Base-by-base conservation (phyloP, 805 yeast species). In the Lipomyces japonicus region DNA sequence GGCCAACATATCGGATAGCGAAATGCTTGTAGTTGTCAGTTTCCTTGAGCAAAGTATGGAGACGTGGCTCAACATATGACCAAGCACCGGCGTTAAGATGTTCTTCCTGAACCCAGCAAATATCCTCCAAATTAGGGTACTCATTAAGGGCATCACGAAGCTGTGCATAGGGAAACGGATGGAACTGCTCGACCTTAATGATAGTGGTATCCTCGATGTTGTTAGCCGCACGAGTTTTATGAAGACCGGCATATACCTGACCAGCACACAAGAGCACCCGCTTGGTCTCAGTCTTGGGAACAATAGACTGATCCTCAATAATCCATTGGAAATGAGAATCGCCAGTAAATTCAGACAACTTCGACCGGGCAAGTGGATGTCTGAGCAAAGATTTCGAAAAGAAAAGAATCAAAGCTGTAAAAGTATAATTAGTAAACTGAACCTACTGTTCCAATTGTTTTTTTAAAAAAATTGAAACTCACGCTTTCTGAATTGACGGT, bases 101-200 rank as follows among this genome's bases (percentile, higher is more conserved):
- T 78, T 93, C 99, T 75, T 93, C 99, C 76, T 93, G 98, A 73
- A 95, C 85, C 91, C 90, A 93, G 42, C 90, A 95, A 61, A 93
- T 74, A 69, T 93, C 98, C 69, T 85, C 82, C 56, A 84, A 68
- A 69, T 81, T 81, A 65, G 95, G 88, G 76, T 84, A 93, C 42
- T 81, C 68, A 72, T 85, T 75, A 63, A 93, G 73, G 24, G 87
- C 74, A 61, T 91, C 97, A 67, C 87, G 84, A 63, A 93, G 73
- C 75, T 87, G 96, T 49, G 93, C 90, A 73, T 75, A 93, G 72
- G 98, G 98, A 97, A 93, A 93, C 71, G 99, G 99, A 68, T 93
- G 97, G 65, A 90, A 68, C 76, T 93, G 97, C 74, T 93, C 99
- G 63, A 93, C 65, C 73, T 82, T 87, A 65, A 90, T 71, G 70